Conservation (phyloP, 495 filamentous ascomycete species). For the Evernia prunastri region DNA sequence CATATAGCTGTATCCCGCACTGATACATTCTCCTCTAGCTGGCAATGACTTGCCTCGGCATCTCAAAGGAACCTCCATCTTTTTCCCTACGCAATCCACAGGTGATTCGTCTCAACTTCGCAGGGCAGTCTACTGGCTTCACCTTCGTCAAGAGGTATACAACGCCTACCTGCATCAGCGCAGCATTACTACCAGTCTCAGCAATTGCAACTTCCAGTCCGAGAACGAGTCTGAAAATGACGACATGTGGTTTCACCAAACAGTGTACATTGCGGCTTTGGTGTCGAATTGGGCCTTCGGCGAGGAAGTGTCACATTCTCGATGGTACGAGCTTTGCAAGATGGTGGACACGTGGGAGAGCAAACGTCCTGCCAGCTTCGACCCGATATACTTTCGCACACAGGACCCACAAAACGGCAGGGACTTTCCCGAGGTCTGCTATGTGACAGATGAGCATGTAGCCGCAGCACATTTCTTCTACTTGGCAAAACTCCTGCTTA, state of each 20-base stretch:
- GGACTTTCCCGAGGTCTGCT: conserved; percentile 13
- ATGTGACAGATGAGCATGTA: conserved; percentile 14
- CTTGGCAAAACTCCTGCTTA: conserved; percentile 11
- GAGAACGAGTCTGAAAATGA: conserved; percentile 4
- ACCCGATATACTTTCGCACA: conserved; percentile 5
- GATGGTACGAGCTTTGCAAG: conserved; percentile 11
- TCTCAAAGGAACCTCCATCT: conserved; percentile 13
- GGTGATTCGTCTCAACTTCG: conserved; percentile 8
- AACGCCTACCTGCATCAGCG: conserved; percentile 7
- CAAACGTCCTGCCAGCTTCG: conserved; percentile 2
- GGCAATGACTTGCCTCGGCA: conserved; percentile 13
- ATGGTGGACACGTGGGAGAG: conserved; percentile 12
- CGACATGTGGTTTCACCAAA: conserved; percentile 12
- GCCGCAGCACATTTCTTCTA: conserved; percentile 7
- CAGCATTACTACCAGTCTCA: conserved; percentile 1
- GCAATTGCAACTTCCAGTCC: not conserved
- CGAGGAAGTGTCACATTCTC: not conserved
- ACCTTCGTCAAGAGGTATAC: conserved; percentile 19
- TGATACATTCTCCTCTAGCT: not conserved
- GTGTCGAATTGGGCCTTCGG: conserved; percentile 14
- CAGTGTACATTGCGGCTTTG: not conserved
- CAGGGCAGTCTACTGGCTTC: conserved; percentile 19
- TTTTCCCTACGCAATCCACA: conserved; percentile 1
- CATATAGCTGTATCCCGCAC: no score
- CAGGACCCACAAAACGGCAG: not conserved